phyloP scores from a whole-genome alignment of 1,284 basidiomycete genomes.

The Cutaneotrichosporon sp. region DNA sequence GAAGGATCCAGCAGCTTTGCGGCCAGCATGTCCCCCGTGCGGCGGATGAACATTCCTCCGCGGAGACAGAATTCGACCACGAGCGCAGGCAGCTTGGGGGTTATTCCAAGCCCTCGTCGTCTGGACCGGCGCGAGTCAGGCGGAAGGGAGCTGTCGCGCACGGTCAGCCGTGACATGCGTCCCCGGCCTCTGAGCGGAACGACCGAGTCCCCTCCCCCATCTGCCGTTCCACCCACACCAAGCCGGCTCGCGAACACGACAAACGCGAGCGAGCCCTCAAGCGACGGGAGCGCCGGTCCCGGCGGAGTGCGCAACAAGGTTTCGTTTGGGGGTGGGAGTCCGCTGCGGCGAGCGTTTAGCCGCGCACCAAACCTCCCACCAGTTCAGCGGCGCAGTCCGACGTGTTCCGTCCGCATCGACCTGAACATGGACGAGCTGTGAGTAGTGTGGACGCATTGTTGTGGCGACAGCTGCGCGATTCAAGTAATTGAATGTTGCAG shows the following conservation, averaged over 20 bases:
- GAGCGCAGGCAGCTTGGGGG: neutral
- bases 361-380: conserved; percentile 1
- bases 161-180: conserved; percentile 12
- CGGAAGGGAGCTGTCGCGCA: neutral
- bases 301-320: conserved; percentile 22
- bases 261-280: conserved; percentile 5
- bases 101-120: conserved; percentile 5
- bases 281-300: conserved; percentile 1
- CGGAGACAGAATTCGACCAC: conserved; percentile 9
- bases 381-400: conserved; percentile 18
- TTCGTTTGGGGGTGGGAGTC: conserved; percentile 34
- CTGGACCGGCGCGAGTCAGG: conserved; percentile 16
- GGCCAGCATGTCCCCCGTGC: neutral
- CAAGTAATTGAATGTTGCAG: no score
- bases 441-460: conserved; percentile 5
- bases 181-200: neutral
- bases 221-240: conserved; percentile 2
- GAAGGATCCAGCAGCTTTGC: neutral
- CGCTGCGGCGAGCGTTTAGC: conserved; percentile 26
- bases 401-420: conserved; percentile 33
- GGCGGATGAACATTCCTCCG: conserved; percentile 12
- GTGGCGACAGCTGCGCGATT: no score
- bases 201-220: neutral
- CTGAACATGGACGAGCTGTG: conserved; percentile 33
- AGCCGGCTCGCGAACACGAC: conserved; percentile 1